A percentile compares a stretch with the other conserved stretches of the same genome.
These are phyloP conservation scores for Sclerotinia sclerotiorum DNA, from an alignment of 2,329 filamentous ascomycete species.

Conservation along the genomic window DNA sequence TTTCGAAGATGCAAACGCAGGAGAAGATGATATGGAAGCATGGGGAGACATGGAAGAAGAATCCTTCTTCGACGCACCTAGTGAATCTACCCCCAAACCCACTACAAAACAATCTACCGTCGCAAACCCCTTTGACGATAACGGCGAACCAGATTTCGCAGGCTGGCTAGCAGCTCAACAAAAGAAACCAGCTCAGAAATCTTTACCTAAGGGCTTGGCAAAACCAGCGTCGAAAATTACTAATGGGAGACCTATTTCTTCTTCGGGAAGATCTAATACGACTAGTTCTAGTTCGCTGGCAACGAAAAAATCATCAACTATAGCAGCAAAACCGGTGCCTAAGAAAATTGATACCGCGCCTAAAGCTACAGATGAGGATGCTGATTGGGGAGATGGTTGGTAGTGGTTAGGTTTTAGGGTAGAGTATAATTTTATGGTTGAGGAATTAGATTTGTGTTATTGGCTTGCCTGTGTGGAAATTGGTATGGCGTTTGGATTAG, in stretches of 20 bases:
- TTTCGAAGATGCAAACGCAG: constrained; percentile 56
- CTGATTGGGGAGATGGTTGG: constrained; percentile 68
- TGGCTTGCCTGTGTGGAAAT: neutral
- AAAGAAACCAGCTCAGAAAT: constrained; percentile 61
- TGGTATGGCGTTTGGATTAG: constrained; percentile 13
- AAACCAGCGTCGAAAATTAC: constrained; percentile 51
- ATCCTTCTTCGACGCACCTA: constrained; percentile 45
- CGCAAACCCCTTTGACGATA: constrained; percentile 68
- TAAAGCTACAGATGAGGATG: constrained; percentile 56
- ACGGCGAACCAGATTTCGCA: constrained; percentile 90
- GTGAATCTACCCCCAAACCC: constrained; percentile 30
- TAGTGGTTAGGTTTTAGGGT: constrained; percentile 34
- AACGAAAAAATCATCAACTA: constrained; percentile 36
- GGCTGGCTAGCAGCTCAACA: constrained; percentile 90
- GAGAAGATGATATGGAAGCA: constrained; percentile 63
- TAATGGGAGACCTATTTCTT: constrained; percentile 37
- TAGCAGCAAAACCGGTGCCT: constrained; percentile 37
- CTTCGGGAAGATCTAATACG: constrained; percentile 43
- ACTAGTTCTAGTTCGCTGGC: constrained; percentile 40
- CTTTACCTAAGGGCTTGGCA: constrained; percentile 78
- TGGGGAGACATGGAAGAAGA: constrained; percentile 70
- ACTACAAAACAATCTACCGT: constrained; percentile 37
- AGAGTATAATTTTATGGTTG: neutral
- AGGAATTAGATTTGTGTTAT: neutral
- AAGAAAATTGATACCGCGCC: constrained; percentile 73